Base-by-base conservation (phyloP, 148 eudicot species). In the Cornus kousa region DNA sequence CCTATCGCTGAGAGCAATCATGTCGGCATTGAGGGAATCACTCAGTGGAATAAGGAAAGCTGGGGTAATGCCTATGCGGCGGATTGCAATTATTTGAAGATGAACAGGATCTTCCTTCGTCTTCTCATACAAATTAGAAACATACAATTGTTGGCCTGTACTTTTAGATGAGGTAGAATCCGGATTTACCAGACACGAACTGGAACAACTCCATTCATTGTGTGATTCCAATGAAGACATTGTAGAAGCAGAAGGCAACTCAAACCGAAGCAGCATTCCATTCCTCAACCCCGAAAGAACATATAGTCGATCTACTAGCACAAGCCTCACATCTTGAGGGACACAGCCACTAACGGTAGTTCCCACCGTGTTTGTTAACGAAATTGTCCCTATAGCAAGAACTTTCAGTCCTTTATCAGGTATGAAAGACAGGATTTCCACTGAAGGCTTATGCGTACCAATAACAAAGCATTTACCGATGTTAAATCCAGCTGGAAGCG, bases 291-390 rank as follows among this genome's bases (percentile, higher is more conserved):
- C 99, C 24, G 92, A 86, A 55, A 95, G 91, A 75, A 95, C 85
- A 81, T 95, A 95, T 32, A 91, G 77, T 75, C 88, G 94, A 86
- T 91, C 97, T 72, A 92, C 97, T 82, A 89, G 60, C 67, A 95
- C 97, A 89, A 95, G 97, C 87, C 91, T 90, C 67, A 89, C 97
- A 90, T 93, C 99, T 87, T 95, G 97, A 78, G 99, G 99, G 32
- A 95, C 84, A 82, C 97, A 90, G 57, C 99, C 97, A 85, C 89
- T 87, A 55, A 95, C 78, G 23, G 90, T 82, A 74, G 90, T 84
- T 72, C 97, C 99, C 78, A 86, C 59, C 14, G 90, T 88, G 84
- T 88, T 93, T 37, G 91, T 89, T 60, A 95, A 72, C 69, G 94
- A 89, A 86, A 95, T 93, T 71, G 83, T 84, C 78, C 99, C 97